phyloP scores from a whole-genome alignment of 768 basidiomycete genomes.

The Auricularia sp. region DNA sequence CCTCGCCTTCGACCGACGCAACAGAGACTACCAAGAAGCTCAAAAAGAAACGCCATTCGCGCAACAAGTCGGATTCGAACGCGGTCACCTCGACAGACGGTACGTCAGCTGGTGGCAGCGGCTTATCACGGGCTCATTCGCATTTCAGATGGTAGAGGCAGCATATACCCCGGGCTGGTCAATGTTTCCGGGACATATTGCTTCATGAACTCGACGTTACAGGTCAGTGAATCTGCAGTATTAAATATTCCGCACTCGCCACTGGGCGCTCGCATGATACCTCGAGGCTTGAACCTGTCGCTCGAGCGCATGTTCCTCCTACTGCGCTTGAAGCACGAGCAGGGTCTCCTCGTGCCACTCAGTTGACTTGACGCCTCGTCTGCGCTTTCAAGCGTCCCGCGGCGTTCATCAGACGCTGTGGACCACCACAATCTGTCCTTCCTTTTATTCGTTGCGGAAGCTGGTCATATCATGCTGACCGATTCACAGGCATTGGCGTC shows the following conservation, averaged over 20 bases:
- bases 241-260: no score
- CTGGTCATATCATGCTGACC: conserved; percentile 12
- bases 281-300: no score
- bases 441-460: not conserved
- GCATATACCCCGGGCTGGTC: conserved; percentile 74
- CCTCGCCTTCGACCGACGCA: not conserved
- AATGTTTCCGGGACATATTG: conserved; percentile 95
- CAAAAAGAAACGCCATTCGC: conserved; percentile 3
- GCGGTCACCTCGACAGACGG: not conserved
- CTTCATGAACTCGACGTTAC: conserved; percentile 94
- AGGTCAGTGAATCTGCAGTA: conserved; percentile 36
- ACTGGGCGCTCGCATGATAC: no score
- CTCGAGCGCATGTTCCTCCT: no score
- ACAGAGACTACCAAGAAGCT: not conserved
- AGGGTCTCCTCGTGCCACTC: no score
- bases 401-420: no score
- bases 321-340: not conserved
- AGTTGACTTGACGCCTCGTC: no score
- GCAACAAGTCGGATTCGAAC: not conserved
- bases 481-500: conserved; percentile 75
- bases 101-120: not conserved
- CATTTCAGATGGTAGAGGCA: conserved; percentile 4
- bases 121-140: not conserved
- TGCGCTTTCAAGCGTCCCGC: no score
- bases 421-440: no score